Evolutionary conservation across 2,329 filamentous ascomycete species (phyloP), one percentile per base, ranked within the genome.

Genomic region (Colletotrichum destructivum): DNA sequence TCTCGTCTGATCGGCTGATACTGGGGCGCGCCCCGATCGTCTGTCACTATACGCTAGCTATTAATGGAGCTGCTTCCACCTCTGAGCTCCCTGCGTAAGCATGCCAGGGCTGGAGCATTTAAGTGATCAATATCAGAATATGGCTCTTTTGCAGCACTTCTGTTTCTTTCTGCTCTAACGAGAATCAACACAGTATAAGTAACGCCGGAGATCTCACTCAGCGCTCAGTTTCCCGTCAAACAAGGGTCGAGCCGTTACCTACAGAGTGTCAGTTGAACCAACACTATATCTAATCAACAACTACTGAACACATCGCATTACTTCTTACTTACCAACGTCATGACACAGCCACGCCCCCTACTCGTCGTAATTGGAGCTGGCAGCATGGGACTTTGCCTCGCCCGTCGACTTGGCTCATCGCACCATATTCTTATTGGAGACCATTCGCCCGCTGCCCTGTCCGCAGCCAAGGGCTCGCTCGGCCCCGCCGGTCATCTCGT

Each of bases 321-420:
- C 6, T 52, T 52, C 49, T 13, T 26, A 52, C 21, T 52, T 26
- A 57, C 18, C 18, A 60, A 60, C n/a, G 40, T 42, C 6, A 60
- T 56, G 8, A 31, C 40, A 16, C 26, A 44, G 13, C 21, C 13
- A 11, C 66, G 54, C 8, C 61, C 67, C 18, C 23, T 64, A 15
- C n/a, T 70, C 3, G 55, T 44, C n/a, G 23, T 67, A 18, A 62
- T 71, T 23, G 57, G 68, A 18, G 63, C 63, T 8, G 51, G 63
- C 21, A 57, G 68, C 23, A 71, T 71, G 44, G 63, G 68, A 21
- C 26, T 67, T 8, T 51, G 49, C 51, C 21, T 66, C 11, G 68
- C 68, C 26, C 35, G 49, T 40, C 42, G 57, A 23, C 49, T 71
- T 46, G 51, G 62, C 18, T n/a, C 42, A 18, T 60, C 31, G 8